phyloP scores from a whole-genome alignment of 2,329 filamentous ascomycete species.

The Colletotrichum eleusines region DNA sequence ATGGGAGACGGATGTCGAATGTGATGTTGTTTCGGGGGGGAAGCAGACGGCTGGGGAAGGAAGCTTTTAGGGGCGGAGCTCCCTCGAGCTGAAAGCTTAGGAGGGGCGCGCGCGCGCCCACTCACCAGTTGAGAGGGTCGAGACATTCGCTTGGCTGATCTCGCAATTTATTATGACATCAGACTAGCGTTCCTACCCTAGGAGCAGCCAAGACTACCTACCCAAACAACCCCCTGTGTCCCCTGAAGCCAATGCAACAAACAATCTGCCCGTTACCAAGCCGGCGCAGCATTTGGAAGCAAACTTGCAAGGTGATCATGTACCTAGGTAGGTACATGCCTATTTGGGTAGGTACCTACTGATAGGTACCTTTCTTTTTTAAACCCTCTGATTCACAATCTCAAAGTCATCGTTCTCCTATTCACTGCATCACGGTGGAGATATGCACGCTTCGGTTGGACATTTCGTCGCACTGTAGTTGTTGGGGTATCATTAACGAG shows the following conservation, averaged over 20 bases:
- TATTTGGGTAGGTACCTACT: too few species aligned
- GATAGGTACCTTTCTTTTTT: constrained; percentile 33
- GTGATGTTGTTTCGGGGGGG: neutral
- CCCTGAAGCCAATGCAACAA: constrained; percentile 24
- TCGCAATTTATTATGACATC: constrained; percentile 39
- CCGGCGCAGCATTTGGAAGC: neutral
- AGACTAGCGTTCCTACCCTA: constrained; percentile 22
- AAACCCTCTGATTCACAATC: neutral
- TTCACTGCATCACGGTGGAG: neutral
- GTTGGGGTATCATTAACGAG: constrained; percentile 36
- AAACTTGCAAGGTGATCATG: neutral
- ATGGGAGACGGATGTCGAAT: constrained; percentile 7
- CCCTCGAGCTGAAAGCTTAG: constrained; percentile 30
- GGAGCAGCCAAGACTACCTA: neutral
- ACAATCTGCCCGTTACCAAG: neutral
- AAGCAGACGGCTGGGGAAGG: neutral
- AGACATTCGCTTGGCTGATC: constrained; percentile 30
- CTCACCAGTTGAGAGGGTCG: constrained; percentile 31
- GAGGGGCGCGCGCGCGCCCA: constrained; percentile 4
- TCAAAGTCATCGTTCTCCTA: constrained; percentile 3
- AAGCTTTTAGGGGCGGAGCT: constrained; percentile 9
- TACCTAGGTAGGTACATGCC: neutral
- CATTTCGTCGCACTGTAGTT: neutral
- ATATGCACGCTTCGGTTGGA: neutral
- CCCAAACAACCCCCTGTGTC: neutral